phyloP scores from a whole-genome alignment of 2,329 filamentous ascomycete genomes.

The Claviceps humidiphila region DNA sequence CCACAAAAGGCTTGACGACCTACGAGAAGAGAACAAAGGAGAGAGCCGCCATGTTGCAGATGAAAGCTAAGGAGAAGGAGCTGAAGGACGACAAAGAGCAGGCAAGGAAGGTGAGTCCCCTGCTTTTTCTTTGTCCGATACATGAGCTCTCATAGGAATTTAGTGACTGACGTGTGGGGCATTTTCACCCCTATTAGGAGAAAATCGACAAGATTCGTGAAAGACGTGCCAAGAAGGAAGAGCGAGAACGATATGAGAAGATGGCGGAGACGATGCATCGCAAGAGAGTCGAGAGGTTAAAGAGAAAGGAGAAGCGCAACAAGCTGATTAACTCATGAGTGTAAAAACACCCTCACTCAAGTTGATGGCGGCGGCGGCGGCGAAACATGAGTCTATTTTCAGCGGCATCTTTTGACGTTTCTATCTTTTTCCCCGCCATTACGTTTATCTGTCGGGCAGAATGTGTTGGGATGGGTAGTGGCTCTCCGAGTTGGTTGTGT shows the following conservation, averaged over 20 bases:
- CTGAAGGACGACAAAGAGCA: constrained; percentile 92
- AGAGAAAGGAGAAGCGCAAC: constrained; percentile 93
- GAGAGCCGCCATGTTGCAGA: constrained; percentile 55
- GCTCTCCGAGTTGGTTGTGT: too few relatives aligned
- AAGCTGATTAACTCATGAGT: constrained; percentile 53
- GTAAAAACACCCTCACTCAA: neutral
- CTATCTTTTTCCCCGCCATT: too few relatives aligned
- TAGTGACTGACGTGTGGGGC: neutral
- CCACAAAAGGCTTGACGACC: constrained; percentile 60
- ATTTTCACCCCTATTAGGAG: constrained; percentile 34
- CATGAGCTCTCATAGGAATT: neutral
- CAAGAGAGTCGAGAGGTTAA: constrained; percentile 85
- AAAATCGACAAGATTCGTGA: constrained; percentile 72
- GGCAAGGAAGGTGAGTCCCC: constrained; percentile 56
- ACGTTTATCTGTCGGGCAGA: too few relatives aligned
- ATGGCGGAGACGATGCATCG: constrained; percentile 97
- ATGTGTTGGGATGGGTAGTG: too few relatives aligned
- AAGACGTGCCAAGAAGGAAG: constrained; percentile 76
- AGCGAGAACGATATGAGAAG: constrained; percentile 84
- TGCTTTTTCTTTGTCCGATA: neutral
- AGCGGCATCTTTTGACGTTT: too few relatives aligned
- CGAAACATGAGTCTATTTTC: neutral
- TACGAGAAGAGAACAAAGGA: constrained; percentile 65
- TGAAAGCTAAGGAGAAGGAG: constrained; percentile 88
- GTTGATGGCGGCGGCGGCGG: neutral